These are phyloP conservation scores for Cymbopogon citratus DNA, from an alignment of 176 grass and related monocot species.

Conservation along the genomic window DNA sequence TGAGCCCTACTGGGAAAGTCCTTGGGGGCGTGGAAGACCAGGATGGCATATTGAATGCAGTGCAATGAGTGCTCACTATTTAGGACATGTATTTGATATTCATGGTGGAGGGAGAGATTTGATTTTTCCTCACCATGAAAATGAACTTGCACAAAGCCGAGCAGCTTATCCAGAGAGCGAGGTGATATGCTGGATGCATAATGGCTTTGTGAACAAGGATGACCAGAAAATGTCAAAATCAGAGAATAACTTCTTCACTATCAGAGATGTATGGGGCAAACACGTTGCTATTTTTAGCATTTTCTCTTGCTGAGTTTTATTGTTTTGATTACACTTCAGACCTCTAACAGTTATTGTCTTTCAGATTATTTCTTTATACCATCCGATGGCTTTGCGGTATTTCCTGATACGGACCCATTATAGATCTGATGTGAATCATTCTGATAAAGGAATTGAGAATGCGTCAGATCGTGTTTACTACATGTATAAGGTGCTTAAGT, in stretches of 20 bases:
- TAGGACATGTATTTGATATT: slow-evolving; percentile 62
- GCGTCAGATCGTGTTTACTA: slow-evolving; percentile 73
- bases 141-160: slow-evolving; percentile 61
- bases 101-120: slow-evolving; percentile 73
- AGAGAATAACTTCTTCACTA: slow-evolving; percentile 76
- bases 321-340: neutral
- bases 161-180: slow-evolving; percentile 50
- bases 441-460: slow-evolving; percentile 48
- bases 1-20: slow-evolving; percentile 55
- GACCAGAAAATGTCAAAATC: slow-evolving; percentile 75
- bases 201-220: slow-evolving; percentile 59
- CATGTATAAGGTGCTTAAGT: slow-evolving; percentile 69
- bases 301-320: neutral
- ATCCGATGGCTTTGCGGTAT: slow-evolving; percentile 80
- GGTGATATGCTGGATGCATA: slow-evolving; percentile 65
- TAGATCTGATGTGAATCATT: slow-evolving; percentile 77
- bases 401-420: slow-evolving; percentile 92
- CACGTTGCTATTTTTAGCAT: slow-evolving; percentile 10
- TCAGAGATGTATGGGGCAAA: slow-evolving; percentile 59
- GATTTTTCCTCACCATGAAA: slow-evolving; percentile 72
- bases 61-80: slow-evolving; percentile 56
- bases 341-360: neutral
- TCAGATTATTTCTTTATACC: slow-evolving; percentile 74
- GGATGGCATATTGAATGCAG: slow-evolving; percentile 86
- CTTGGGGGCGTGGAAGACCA: slow-evolving; percentile 65